Evolutionary conservation across 495 filamentous ascomycete genomes (phyloP).

Genomic region (Aspergillus conjunctus): DNA sequence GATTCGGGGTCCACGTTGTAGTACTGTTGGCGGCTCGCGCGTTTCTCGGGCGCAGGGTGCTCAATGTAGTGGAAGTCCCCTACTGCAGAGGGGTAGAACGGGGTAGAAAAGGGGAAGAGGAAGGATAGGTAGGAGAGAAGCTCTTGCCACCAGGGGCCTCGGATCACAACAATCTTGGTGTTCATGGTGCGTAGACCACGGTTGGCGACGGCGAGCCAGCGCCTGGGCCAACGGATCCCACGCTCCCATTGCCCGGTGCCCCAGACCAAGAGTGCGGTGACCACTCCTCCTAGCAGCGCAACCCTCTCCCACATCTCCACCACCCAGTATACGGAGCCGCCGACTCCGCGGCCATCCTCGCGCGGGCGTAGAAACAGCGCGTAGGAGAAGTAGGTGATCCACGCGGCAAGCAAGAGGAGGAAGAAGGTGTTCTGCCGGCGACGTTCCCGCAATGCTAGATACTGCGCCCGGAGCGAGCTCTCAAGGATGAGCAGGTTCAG

Average conservation of each 20-base stretch:
- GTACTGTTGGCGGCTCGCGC: conserved; percentile 42
- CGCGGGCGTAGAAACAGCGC: conserved; percentile 85
- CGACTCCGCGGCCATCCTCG: conserved; percentile 86
- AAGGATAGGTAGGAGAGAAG: conserved; percentile 67
- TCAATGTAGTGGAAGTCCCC: conserved; percentile 71
- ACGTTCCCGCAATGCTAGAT: conserved; percentile 83
- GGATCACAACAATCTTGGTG: conserved; percentile 88
- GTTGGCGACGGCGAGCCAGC: conserved; percentile 87
- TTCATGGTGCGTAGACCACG: conserved; percentile 89
- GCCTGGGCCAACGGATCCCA: conserved; percentile 89
- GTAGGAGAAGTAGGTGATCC: conserved; percentile 83
- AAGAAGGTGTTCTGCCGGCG: conserved; percentile 96
- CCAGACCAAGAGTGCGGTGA: conserved; percentile 84
- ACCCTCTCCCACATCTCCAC: conserved; percentile 87
- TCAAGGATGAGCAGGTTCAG: conserved; percentile 97
- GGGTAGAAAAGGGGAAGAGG: conserved; percentile 70
- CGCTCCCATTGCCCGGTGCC: conserved; percentile 94
- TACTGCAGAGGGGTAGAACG: conserved; percentile 63
- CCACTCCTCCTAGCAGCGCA: conserved; percentile 80
- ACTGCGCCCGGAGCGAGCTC: conserved; percentile 89
- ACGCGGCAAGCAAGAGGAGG: conserved; percentile 71
- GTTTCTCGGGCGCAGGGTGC: conserved; percentile 48
- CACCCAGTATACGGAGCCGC: conserved; percentile 94
- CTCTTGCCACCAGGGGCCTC: conserved; percentile 81
- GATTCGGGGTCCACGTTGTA: conserved; percentile 59